Evolutionary conservation across 352 stramenopile genomes (phyloP).

Genomic region (Phytophthora quininea): DNA sequence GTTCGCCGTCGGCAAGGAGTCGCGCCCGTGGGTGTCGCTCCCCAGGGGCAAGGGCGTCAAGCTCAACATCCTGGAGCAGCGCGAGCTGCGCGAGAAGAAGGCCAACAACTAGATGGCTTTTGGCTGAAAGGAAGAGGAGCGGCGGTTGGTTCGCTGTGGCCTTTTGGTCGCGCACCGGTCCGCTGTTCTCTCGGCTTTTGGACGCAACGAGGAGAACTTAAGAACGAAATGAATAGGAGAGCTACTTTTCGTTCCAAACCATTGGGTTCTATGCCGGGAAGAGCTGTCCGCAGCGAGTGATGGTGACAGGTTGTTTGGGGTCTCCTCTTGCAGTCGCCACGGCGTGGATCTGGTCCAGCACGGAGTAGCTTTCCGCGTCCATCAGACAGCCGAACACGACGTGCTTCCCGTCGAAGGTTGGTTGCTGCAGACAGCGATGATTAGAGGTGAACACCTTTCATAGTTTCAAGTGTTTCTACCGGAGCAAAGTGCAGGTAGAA

Average conservation of each 20-base stretch:
- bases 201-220: slow-evolving; percentile 42
- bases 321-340: slow-evolving; percentile 58
- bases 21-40: slow-evolving; percentile 94
- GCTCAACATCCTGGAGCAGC: slow-evolving; percentile 98
- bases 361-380: slow-evolving; percentile 50
- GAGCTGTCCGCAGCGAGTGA: slow-evolving; percentile 53
- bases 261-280: slow-evolving; percentile 27
- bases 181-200: slow-evolving; percentile 7
- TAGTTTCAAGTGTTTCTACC: slow-evolving; percentile 26
- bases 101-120: slow-evolving; percentile 62
- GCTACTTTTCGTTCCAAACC: slow-evolving; percentile 30
- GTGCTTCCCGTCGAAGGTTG: slow-evolving; percentile 78
- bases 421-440: slow-evolving; percentile 18
- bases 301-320: slow-evolving; percentile 53
- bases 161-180: slow-evolving; percentile 20
- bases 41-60: slow-evolving; percentile 99
- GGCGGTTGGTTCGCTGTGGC: slow-evolving; percentile 23
- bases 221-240: slow-evolving; percentile 39
- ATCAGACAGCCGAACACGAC: slow-evolving; percentile 78
- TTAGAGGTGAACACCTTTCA: neutral
- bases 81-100: slow-evolving; percentile 77
- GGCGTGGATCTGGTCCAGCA: slow-evolving; percentile 53
- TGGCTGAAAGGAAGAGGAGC: slow-evolving; percentile 6
- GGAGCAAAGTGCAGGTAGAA: slow-evolving; percentile 93
- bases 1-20: slow-evolving; percentile 96